These are phyloP conservation scores for Neoascochyta sp. DNA, from an alignment of 2,329 filamentous ascomycete genomes.

Conservation along the genomic window DNA sequence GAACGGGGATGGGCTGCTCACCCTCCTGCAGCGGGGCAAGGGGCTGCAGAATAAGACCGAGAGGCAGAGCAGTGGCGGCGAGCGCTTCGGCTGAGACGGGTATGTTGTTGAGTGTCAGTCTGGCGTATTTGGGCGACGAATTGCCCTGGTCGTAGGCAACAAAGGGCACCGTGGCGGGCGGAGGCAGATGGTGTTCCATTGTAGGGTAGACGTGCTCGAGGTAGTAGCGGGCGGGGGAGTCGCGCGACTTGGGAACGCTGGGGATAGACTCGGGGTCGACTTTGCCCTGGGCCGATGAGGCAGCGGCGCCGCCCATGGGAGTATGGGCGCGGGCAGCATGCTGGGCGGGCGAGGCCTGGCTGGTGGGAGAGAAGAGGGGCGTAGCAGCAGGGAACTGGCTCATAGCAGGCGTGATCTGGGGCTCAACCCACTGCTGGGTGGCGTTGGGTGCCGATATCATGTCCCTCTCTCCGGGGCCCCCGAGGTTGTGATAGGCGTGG, in stretches of 20 bases:
- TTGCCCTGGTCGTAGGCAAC: conserved; percentile 96
- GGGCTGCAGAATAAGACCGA: conserved; percentile 86
- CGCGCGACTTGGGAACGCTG: conserved; percentile 81
- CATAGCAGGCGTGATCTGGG: conserved; percentile 45
- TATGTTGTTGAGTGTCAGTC: conserved; percentile 90
- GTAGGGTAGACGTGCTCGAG: conserved; percentile 87
- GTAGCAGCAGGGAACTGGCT: conserved; percentile 62
- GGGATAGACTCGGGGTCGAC: conserved; percentile 92
- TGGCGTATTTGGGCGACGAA: conserved; percentile 87
- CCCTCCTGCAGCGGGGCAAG: conserved; percentile 78
- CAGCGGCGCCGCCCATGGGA: conserved; percentile 29
- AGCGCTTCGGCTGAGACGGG: conserved; percentile 78
- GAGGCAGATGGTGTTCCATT: conserved; percentile 89
- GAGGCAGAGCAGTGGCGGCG: conserved; percentile 72
- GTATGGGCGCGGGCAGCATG: conserved; percentile 33
- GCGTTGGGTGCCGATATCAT: conserved; percentile 68
- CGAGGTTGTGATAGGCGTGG: conserved; percentile 86
- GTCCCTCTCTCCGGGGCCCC: conserved; percentile 62
- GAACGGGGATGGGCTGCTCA: conserved; percentile 80
- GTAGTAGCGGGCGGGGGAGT: conserved; percentile 78
- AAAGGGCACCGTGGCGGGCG: conserved; percentile 82
- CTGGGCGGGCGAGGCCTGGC: conserved; percentile 35
- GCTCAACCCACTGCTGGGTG: conserved; percentile 53
- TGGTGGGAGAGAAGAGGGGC: conserved; percentile 49
- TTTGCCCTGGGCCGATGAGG: conserved; percentile 64